Evolutionary conservation across 2,329 filamentous ascomycete genomes (phyloP).

Genomic region (Gyromitra esculenta): DNA sequence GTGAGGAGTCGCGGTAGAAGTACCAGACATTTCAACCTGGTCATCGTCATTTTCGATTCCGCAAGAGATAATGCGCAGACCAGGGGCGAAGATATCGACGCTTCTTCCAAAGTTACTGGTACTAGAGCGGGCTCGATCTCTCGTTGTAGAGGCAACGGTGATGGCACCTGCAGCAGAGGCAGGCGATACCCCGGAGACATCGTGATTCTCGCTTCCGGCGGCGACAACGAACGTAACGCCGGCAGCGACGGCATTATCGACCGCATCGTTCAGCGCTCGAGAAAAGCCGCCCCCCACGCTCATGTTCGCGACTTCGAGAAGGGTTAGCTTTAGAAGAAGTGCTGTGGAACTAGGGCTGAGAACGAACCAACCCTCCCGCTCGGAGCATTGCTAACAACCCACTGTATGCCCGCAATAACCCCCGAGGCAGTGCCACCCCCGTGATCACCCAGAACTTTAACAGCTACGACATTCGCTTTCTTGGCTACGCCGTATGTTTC

Average conservation of each 20-base stretch:
- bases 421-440: constrained; percentile 39
- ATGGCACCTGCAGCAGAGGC: not conserved
- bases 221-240: constrained; percentile 67
- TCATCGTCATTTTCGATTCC: no score
- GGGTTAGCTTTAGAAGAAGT: constrained; percentile 86
- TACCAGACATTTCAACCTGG: no score
- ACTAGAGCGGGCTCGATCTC: no score
- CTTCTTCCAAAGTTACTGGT: no score
- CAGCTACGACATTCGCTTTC: constrained; percentile 62
- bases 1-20: no score
- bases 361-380: not conserved
- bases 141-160: no score
- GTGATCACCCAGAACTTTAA: constrained; percentile 64
- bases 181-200: not conserved
- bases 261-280: constrained; percentile 62
- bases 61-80: no score
- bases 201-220: constrained; percentile 66
- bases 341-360: no score
- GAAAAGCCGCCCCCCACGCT: constrained; percentile 59
- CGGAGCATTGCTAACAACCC: constrained; percentile 34
- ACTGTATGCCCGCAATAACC: constrained; percentile 49
- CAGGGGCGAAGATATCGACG: no score
- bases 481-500: constrained; percentile 64
- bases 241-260: constrained; percentile 67
- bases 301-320: constrained; percentile 59